Percentiles rank a stretch among this genome's conserved stretches.
Evolutionary conservation across 2,329 filamentous ascomycete species (phyloP).

Genomic region (Cyanodermella asteris): DNA sequence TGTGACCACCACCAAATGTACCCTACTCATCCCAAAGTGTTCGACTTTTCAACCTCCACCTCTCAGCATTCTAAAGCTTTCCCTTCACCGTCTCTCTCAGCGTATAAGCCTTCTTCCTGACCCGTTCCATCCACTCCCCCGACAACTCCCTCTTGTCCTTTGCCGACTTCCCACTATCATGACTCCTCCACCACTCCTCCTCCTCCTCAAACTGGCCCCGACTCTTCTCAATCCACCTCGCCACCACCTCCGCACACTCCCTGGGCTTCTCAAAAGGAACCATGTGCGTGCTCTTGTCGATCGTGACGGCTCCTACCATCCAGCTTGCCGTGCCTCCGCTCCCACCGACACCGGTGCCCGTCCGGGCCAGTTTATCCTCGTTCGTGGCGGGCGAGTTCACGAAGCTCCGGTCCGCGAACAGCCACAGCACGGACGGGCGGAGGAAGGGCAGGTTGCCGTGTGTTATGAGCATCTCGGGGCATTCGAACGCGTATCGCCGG

Average conservation of each 20-base stretch:
- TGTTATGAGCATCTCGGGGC: no score
- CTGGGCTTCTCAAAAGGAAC: slow-evolving; percentile 6
- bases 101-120: no score
- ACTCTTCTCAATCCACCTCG: slow-evolving; percentile 8
- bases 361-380: slow-evolving; percentile 7
- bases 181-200: slow-evolving; percentile 6
- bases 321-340: slow-evolving; percentile 8
- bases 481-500: no score
- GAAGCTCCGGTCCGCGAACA: slow-evolving; percentile 9
- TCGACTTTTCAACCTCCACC: no score
- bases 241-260: slow-evolving; percentile 7
- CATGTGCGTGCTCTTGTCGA: slow-evolving; percentile 3
- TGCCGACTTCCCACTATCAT: slow-evolving; percentile 8
- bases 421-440: slow-evolving; percentile 10
- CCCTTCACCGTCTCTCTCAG: no score
- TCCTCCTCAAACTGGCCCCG: slow-evolving; percentile 7
- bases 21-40: no score
- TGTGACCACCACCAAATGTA: no score
- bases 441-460: slow-evolving; percentile 9
- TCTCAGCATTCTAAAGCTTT: no score
- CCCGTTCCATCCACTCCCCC: slow-evolving; percentile 5
- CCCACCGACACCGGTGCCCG: slow-evolving; percentile 10
- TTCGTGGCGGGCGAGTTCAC: slow-evolving; percentile 7
- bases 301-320: slow-evolving; percentile 8
- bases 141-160: slow-evolving; percentile 7